Conservation (phyloP, 768 basidiomycete species). For the Macrolepiota albuminosa region DNA sequence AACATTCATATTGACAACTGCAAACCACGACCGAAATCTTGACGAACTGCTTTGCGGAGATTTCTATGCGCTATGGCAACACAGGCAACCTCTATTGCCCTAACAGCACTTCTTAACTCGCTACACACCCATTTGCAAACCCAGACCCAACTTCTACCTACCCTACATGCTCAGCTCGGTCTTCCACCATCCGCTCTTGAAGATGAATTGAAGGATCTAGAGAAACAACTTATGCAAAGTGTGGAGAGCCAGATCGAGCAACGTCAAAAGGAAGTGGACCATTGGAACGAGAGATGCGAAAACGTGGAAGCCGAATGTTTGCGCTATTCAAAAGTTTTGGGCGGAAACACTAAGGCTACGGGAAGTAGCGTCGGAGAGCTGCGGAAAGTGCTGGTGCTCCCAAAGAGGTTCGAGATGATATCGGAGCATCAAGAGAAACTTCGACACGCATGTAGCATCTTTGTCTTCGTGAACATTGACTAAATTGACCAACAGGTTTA, state of each 20-base stretch:
- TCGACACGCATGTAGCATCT: slow-evolving; percentile 53
- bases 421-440: slow-evolving; percentile 73
- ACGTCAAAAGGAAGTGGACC: slow-evolving; percentile 72
- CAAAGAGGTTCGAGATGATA: slow-evolving; percentile 64
- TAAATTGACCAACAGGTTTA: slow-evolving; percentile 44
- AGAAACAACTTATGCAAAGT: slow-evolving; percentile 68
- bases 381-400: slow-evolving; percentile 67
- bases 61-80: slow-evolving; percentile 17
- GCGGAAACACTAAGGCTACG: slow-evolving; percentile 63
- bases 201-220: slow-evolving; percentile 71
- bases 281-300: slow-evolving; percentile 62
- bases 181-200: slow-evolving; percentile 75
- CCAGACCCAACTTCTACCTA: slow-evolving; percentile 79
- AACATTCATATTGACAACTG: background rate
- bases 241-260: slow-evolving; percentile 71
- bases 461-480: slow-evolving; percentile 1
- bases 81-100: slow-evolving; percentile 26
- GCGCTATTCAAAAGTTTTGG: slow-evolving; percentile 64
- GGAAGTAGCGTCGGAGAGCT: slow-evolving; percentile 64
- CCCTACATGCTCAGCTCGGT: slow-evolving; percentile 80
- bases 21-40: background rate
- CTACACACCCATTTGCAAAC: slow-evolving; percentile 73
- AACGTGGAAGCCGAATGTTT: slow-evolving; percentile 60
- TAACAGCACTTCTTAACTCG: slow-evolving; percentile 71
- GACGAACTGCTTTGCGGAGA: background rate